Evolutionary conservation across 768 basidiomycete species (phyloP).

Genomic region (Austroboletus eburneus): DNA sequence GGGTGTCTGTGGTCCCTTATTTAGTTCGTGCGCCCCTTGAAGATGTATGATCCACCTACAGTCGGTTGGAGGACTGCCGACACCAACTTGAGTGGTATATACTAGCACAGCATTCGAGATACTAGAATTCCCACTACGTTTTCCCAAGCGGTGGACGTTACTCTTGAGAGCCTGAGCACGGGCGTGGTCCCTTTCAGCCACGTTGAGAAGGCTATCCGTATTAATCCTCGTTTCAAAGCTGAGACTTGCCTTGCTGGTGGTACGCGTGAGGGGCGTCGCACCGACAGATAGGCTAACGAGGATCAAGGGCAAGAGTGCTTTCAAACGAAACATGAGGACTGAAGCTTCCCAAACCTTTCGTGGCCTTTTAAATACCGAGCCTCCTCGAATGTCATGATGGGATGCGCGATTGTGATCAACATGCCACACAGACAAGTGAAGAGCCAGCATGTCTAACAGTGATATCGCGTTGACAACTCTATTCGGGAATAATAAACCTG

Average conservation of each 20-base stretch:
- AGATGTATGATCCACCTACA: conserved; percentile 16
- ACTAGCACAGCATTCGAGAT: neutral
- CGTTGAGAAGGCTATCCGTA: neutral
- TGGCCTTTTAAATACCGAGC: conserved; percentile 2
- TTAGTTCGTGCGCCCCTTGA: neutral
- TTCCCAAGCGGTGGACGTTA: neutral
- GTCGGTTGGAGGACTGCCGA: conserved; percentile 22
- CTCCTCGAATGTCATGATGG: too few species aligned
- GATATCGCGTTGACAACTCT: too few species aligned
- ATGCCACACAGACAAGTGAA: too few species aligned
- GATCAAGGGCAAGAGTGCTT: conserved; percentile 7
- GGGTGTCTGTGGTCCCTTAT: neutral
- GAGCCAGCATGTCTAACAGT: too few species aligned
- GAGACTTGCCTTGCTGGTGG: conserved; percentile 8
- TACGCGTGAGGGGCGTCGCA: conserved; percentile 10
- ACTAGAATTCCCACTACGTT: conserved; percentile 5
- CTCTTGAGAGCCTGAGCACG: conserved; percentile 9
- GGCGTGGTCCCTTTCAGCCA: conserved; percentile 19
- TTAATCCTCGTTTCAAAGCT: conserved; percentile 13
- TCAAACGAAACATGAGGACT: conserved; percentile 13
- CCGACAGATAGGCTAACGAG: conserved; percentile 9
- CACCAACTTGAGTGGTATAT: neutral
- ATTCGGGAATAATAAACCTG: too few species aligned
- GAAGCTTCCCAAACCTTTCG: neutral
- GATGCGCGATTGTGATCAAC: too few species aligned